phyloP scores from a whole-genome alignment of 495 filamentous ascomycete species.

The Hypomontagnella submonticulosa region DNA sequence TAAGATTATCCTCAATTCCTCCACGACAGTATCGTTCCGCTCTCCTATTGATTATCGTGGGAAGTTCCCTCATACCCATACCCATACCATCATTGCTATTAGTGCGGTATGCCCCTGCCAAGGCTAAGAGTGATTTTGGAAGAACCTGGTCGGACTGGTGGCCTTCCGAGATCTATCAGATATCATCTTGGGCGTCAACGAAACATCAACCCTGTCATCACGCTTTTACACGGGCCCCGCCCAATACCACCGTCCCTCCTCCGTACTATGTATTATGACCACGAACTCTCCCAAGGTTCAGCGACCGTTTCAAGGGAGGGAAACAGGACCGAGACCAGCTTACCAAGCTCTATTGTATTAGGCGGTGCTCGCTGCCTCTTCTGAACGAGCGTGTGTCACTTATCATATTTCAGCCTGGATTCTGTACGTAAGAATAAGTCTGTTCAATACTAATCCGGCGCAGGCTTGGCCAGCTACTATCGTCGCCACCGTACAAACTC shows the following conservation, averaged over 20 bases:
- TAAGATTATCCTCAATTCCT: background rate
- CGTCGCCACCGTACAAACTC: conserved; percentile 25
- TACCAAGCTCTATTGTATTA: conserved; percentile 31
- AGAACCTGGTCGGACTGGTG: conserved; percentile 29
- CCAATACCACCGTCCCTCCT: conserved; percentile 38
- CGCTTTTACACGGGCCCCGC: conserved; percentile 30
- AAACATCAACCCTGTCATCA: conserved; percentile 36
- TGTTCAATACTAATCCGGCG: conserved; percentile 2
- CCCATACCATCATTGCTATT: background rate
- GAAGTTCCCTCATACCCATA: conserved; percentile 7
- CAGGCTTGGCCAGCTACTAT: conserved; percentile 21
- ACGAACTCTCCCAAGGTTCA: conserved; percentile 16
- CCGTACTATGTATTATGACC: conserved; percentile 19
- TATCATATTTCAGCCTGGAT: conserved; percentile 24
- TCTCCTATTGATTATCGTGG: conserved; percentile 3
- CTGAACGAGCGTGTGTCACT: conserved; percentile 30
- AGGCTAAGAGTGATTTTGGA: conserved; percentile 18
- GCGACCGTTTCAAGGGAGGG: conserved; percentile 30
- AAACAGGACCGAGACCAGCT: conserved; percentile 16
- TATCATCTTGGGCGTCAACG: conserved; percentile 43
- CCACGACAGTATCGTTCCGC: conserved; percentile 12
- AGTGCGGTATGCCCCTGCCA: conserved; percentile 21
- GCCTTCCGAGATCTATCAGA: conserved; percentile 40
- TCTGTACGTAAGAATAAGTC: conserved; percentile 26
- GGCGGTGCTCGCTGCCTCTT: conserved; percentile 32